These are phyloP conservation scores for Ceraceosorus guamensis DNA, from an alignment of 1,284 basidiomycete species.

Conservation along the genomic window DNA sequence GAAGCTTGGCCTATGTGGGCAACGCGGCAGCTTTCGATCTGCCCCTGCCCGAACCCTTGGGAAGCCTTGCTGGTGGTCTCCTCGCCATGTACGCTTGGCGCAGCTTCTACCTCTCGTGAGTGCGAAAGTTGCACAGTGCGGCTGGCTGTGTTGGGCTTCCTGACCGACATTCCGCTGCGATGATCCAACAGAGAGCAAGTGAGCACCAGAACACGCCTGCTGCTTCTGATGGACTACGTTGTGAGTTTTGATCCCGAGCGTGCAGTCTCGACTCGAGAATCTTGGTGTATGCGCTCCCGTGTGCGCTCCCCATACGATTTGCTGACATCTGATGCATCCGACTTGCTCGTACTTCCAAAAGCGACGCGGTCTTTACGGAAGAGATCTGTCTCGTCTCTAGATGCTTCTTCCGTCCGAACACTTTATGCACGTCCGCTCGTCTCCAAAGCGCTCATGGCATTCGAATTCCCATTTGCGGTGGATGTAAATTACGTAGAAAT, in stretches of 20 bases:
- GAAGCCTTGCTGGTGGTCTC: slow-evolving; percentile 41
- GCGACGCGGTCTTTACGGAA: slow-evolving; percentile 3
- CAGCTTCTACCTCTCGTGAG: slow-evolving; percentile 24
- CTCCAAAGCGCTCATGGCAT: too few relatives aligned
- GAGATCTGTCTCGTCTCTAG: slow-evolving; percentile 2
- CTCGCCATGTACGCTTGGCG: slow-evolving; percentile 45
- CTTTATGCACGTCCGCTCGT: too few relatives aligned
- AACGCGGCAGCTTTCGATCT: slow-evolving; percentile 47
- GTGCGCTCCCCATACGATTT: too few relatives aligned
- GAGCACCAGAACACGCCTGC: slow-evolving; percentile 31
- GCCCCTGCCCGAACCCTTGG: slow-evolving; percentile 36
- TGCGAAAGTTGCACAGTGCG: background rate
- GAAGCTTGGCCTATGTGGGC: slow-evolving; percentile 43
- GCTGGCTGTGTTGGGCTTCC: slow-evolving; percentile 5
- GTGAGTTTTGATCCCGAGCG: too few relatives aligned
- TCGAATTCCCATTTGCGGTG: too few relatives aligned
- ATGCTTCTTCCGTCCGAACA: too few relatives aligned
- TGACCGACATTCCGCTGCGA: slow-evolving; percentile 13
- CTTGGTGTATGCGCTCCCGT: too few relatives aligned
- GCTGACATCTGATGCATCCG: background rate
- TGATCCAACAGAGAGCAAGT: slow-evolving; percentile 25
- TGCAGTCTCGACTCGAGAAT: too few relatives aligned
- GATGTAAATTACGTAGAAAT: too few relatives aligned
- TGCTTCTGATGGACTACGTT: slow-evolving; percentile 42
- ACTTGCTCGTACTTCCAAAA: too few relatives aligned